Conservation (phyloP, 106 monocot species). For the Allium cepa region DNA sequence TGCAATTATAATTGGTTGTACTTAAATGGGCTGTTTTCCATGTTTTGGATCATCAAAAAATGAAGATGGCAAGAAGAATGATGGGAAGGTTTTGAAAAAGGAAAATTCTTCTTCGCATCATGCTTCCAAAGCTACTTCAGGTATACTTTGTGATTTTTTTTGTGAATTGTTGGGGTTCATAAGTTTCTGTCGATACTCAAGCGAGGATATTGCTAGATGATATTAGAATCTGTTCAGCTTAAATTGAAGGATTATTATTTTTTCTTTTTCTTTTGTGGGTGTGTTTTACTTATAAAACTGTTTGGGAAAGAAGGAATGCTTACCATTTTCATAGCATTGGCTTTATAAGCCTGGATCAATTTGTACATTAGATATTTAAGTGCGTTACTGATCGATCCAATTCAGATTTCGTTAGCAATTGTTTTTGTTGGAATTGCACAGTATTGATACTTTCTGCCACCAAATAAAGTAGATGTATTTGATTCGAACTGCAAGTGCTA, state of each 20-base stretch:
- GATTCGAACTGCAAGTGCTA: not conserved
- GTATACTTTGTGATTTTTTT: not conserved
- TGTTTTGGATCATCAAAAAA: conserved; percentile 9
- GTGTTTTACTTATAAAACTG: too few species aligned
- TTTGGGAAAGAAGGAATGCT: too few species aligned
- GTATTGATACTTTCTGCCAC: too few species aligned
- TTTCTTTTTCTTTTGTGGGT: too few species aligned
- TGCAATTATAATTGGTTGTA: not conserved
- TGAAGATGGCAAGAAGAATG: conserved; percentile 3
- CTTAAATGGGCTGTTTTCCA: conserved; percentile 12
- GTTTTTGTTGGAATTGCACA: not conserved
- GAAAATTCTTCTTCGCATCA: conserved; percentile 5
- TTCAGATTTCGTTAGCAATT: not conserved
- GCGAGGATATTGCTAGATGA: not conserved
- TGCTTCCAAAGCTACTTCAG: conserved; percentile 3
- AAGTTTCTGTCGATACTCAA: not conserved
- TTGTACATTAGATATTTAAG: too few species aligned
- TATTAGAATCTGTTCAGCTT: too few species aligned
- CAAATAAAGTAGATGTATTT: not conserved
- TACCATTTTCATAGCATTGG: too few species aligned
- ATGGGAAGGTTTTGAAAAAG: conserved; percentile 6
- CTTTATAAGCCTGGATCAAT: too few species aligned
- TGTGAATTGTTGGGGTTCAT: not conserved
- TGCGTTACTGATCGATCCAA: not conserved
- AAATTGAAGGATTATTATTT: too few species aligned